A percentile compares a stretch with the other conserved stretches of the same genome.
Evolutionary conservation across 2,329 filamentous ascomycete genomes (phyloP).

Genomic region (Exophiala viscosa): DNA sequence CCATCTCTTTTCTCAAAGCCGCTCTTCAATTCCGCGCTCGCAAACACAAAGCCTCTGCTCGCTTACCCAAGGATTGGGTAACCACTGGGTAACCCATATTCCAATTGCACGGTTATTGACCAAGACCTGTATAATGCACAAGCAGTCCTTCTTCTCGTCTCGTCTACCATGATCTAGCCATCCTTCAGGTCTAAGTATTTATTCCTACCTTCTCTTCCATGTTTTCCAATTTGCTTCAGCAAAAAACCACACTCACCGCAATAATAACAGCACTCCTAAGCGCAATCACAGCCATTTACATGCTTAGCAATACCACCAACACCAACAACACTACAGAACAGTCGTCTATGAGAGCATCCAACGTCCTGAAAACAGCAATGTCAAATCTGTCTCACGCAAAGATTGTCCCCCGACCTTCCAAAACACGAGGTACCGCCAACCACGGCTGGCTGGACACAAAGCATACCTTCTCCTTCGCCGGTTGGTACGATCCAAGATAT

Average conservation of each 20-base stretch:
- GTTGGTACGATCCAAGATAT: slow-evolving; percentile 64
- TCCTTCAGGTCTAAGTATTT: slow-evolving; percentile 25
- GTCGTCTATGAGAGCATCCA: slow-evolving; percentile 23
- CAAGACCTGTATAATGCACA: slow-evolving; percentile 15
- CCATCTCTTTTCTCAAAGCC: too few relatives aligned
- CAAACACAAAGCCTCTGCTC: background rate
- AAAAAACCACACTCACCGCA: slow-evolving; percentile 22
- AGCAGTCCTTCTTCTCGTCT: slow-evolving; percentile 16
- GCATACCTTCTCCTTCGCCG: slow-evolving; percentile 81
- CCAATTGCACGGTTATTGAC: slow-evolving; percentile 7
- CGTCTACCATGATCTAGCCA: slow-evolving; percentile 17
- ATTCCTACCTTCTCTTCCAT: slow-evolving; percentile 19
- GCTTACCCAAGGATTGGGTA: slow-evolving; percentile 23
- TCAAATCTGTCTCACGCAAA: slow-evolving; percentile 63
- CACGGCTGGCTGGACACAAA: slow-evolving; percentile 86
- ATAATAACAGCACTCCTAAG: slow-evolving; percentile 20
- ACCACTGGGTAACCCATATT: slow-evolving; percentile 5
- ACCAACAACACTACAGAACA: slow-evolving; percentile 2
- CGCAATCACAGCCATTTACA: slow-evolving; percentile 21
- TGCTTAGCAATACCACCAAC: slow-evolving; percentile 18
- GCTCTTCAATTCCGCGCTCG: background rate
- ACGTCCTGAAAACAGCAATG: slow-evolving; percentile 47
- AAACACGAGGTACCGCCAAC: slow-evolving; percentile 69
- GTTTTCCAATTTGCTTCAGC: slow-evolving; percentile 18
- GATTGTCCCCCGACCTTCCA: slow-evolving; percentile 70